A percentile compares a stretch with the other conserved stretches of the same genome.
These are phyloP conservation scores for Deinandra increscens DNA, from an alignment of 129 eudicot genomes.

Conservation along the genomic window DNA sequence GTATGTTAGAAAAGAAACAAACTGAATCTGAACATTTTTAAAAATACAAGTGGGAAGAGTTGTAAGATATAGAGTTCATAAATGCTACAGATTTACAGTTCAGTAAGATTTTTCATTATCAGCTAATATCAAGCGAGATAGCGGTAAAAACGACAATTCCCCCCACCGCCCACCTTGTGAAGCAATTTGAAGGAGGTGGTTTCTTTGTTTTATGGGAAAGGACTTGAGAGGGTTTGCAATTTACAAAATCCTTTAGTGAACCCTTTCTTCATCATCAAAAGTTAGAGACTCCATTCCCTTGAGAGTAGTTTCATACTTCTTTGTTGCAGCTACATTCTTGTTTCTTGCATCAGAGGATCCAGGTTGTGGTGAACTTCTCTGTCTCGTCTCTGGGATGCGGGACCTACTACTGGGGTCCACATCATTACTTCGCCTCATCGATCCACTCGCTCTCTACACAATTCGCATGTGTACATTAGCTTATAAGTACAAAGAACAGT, in stretches of 20 bases:
- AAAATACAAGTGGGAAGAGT: constrained; percentile 5
- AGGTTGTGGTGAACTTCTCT: constrained; percentile 37
- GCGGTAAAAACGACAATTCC: constrained; percentile 3
- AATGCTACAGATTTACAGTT: constrained; percentile 38
- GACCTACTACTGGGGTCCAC: constrained; percentile 26
- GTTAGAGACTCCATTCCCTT: constrained; percentile 73
- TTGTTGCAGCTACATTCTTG: constrained; percentile 40
- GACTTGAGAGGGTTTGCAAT: constrained; percentile 24
- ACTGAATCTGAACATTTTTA: constrained; percentile 8
- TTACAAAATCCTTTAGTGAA: constrained; percentile 40
- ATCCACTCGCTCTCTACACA: constrained; percentile 53
- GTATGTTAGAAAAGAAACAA: not conserved
- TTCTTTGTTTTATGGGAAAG: constrained; percentile 19
- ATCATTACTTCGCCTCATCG: constrained; percentile 47
- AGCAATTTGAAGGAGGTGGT: not conserved
- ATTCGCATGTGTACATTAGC: not conserved
- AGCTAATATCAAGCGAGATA: constrained; percentile 18
- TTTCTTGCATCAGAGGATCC: constrained; percentile 63
- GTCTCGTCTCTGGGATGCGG: constrained; percentile 48
- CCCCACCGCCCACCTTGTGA: constrained; percentile 2
- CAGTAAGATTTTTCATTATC: constrained; percentile 14
- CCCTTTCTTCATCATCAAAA: constrained; percentile 72
- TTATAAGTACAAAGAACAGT: not conserved
- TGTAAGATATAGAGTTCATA: constrained; percentile 3
- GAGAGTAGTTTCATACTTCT: constrained; percentile 68